Base-by-base conservation (phyloP, 768 basidiomycete species). In the Boletus edulis region DNA sequence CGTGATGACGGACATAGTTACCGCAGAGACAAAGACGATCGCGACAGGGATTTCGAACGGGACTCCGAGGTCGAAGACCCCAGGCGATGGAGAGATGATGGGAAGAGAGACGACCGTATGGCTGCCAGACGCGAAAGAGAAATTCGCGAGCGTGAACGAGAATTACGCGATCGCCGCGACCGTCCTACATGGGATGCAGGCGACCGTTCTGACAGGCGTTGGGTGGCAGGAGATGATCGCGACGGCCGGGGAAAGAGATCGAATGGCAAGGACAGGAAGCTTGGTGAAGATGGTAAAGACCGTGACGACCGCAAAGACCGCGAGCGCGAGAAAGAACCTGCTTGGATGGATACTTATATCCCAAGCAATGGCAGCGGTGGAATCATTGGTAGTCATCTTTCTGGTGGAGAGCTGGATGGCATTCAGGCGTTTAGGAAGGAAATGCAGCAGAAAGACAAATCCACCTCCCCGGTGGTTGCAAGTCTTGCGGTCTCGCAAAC, bases 261-360 rank as follows among this genome's bases (percentile, higher is more conserved):
- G 27, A 67, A 73, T 59, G 83, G 79, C 38, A 83, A 85, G 46
- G 89, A 89, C 52, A 78, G 79, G 59, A 82, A 82, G 60, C 43
- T 63, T 44, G 76, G 71, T 15, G 80, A 79, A 45, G 73, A 73
- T 51, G 79, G 73, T 49, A 72, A 74, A 58, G 82, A 82, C 49
- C 75, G 71, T 15, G 80, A 79, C 44, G 73, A 73, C 51, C 79
- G 73, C 48, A 72, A 74, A 58, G 82, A 82, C 49, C 71, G 74
- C 52, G 76, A 78, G 32, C 83, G 82, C 62, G 91, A 94, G 74
- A 91, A 88, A 63, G 91, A 93, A 66, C 91, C 91, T 22, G 91
- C 91, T 17, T 94, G 91, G 91, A 94, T 94, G 91, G 91, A 92
- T 60, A 84, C 88, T 18, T 91, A 91, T 66, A 79, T 91, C 56